Percentiles rank a stretch among this genome's conserved stretches.
Evolutionary conservation across 2,329 filamentous ascomycete genomes (phyloP).

Genomic region (Paracorniculantispora psalliotae): DNA sequence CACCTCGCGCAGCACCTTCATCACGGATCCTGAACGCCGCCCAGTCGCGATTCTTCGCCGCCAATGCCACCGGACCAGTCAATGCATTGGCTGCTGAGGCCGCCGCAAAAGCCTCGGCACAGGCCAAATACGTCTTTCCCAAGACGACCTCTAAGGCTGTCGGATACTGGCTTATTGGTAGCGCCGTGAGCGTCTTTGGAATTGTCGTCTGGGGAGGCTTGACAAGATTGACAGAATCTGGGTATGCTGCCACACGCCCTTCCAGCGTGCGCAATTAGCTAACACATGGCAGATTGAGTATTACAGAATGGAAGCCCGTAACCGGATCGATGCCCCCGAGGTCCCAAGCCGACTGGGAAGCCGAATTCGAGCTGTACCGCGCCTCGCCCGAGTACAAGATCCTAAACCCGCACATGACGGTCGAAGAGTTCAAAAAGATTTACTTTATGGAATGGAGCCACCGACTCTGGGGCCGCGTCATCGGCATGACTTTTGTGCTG

Average conservation of each 20-base stretch:
- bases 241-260: conserved; percentile 48
- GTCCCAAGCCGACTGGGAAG: conserved; percentile 76
- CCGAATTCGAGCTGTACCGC: conserved; percentile 88
- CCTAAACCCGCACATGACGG: conserved; percentile 87
- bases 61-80: conserved; percentile 27
- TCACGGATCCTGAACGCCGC: conserved; percentile 36
- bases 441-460: conserved; percentile 99
- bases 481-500: conserved; percentile 83
- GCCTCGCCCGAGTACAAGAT: conserved; percentile 88
- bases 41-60: conserved; percentile 35
- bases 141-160: conserved; percentile 70
- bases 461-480: conserved; percentile 86
- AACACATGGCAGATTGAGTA: conserved; percentile 64
- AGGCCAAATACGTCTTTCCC: conserved; percentile 41
- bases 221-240: conserved; percentile 91
- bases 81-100: conserved; percentile 23
- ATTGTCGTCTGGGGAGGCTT: conserved; percentile 94
- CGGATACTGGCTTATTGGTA: conserved; percentile 88
- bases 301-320: conserved; percentile 97
- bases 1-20: conserved; percentile 29
- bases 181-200: conserved; percentile 89
- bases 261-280: neutral
- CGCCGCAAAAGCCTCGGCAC: conserved; percentile 20
- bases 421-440: conserved; percentile 95
- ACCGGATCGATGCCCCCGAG: conserved; percentile 86